A percentile compares a stretch with the other conserved stretches of the same genome.
phyloP scores from a whole-genome alignment of 202 grass and related monocot species.

The Brachypodium distachyon region DNA sequence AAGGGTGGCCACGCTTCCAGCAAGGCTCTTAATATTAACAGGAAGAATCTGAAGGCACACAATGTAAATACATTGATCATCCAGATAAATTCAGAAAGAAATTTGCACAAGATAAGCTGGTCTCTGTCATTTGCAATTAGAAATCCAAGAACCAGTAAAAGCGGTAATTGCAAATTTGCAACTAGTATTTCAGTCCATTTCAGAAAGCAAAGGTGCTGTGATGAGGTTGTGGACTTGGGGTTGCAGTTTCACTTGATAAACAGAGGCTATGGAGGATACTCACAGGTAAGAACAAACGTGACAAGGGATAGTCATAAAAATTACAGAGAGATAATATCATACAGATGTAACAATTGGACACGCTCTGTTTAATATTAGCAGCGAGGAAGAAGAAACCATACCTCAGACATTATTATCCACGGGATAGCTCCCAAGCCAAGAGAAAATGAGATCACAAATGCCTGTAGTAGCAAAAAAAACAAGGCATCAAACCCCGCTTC shows the following conservation, averaged over 20 bases:
- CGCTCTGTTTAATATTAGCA: not conserved
- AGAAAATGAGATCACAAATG: slow-evolving; percentile 60
- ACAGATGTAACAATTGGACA: not conserved
- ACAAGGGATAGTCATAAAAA: not conserved
- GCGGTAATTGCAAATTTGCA: not conserved
- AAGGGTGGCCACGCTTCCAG: slow-evolving; percentile 64
- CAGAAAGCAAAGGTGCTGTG: not conserved
- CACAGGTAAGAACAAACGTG: not conserved
- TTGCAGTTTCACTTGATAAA: not conserved
- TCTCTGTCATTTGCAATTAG: not conserved
- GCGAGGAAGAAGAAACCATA: slow-evolving; percentile 2
- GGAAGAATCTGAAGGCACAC: slow-evolving; percentile 52
- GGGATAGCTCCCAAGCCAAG: slow-evolving; percentile 77
- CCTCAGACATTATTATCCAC: slow-evolving; percentile 86
- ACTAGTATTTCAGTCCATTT: not conserved
- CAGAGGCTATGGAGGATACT: not conserved
- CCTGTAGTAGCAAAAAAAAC: slow-evolving; percentile 23
- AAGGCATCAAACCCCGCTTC: slow-evolving; percentile 14
- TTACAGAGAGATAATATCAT: not conserved
- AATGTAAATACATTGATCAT: not conserved
- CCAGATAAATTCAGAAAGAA: not conserved
- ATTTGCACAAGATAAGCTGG: not conserved
- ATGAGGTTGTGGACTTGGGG: not conserved
- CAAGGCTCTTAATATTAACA: slow-evolving; percentile 72
- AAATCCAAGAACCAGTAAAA: not conserved